These are phyloP conservation scores for Parietichytrium sp. DNA, from an alignment of 108 stramenopile genomes.

Conservation along the genomic window DNA sequence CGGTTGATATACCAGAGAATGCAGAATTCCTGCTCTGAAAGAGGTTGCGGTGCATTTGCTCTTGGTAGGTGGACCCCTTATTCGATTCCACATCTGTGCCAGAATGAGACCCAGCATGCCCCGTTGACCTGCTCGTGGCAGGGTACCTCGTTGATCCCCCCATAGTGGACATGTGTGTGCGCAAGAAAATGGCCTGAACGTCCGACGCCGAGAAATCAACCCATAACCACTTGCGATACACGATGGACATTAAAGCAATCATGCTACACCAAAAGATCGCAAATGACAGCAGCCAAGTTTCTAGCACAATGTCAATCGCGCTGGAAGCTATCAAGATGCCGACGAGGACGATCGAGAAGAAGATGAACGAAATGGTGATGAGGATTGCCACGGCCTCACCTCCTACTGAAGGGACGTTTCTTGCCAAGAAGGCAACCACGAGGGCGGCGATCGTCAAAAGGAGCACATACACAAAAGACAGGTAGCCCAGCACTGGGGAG, in stretches of 20 bases:
- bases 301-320: not conserved
- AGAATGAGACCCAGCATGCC: too few species aligned
- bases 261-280: not conserved
- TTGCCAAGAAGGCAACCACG: not conserved
- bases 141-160: too few species aligned
- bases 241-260: not conserved
- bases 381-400: conserved; percentile 6
- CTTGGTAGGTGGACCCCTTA: too few species aligned
- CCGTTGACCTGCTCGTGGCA: too few species aligned
- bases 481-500: not conserved
- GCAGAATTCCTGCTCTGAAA: too few species aligned
- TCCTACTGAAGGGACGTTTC: not conserved
- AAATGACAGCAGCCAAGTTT: conserved; percentile 23
- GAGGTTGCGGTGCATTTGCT: too few species aligned
- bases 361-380: not conserved
- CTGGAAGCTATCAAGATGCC: not conserved
- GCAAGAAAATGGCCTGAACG: too few species aligned
- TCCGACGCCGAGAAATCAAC: too few species aligned
- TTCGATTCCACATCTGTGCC: too few species aligned
- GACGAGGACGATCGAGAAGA: not conserved
- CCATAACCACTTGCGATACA: conserved; percentile 13
- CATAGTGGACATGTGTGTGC: too few species aligned
- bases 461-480: not conserved
- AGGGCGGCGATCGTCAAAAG: not conserved
- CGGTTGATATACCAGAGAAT: too few species aligned